Conservation (phyloP, 1,284 basidiomycete genomes). For the Mycena citricolor region DNA sequence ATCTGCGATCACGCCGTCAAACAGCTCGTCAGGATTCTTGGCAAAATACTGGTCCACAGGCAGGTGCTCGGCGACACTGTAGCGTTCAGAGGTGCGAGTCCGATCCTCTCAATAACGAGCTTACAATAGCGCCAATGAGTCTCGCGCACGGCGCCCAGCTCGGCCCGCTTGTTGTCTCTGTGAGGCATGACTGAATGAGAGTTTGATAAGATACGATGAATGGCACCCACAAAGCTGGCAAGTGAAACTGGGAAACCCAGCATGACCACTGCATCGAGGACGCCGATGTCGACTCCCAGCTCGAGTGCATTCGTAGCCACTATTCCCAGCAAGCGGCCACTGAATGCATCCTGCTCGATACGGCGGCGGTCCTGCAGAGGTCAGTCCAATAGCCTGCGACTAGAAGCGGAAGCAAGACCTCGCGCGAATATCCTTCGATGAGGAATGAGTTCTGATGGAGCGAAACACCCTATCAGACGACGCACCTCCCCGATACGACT, state of each 20-base stretch:
- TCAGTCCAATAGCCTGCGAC: not conserved
- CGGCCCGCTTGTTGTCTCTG: constrained; percentile 88
- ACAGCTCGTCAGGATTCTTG: constrained; percentile 70
- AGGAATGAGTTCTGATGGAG: constrained; percentile 4
- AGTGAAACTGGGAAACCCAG: constrained; percentile 82
- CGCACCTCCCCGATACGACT: constrained; percentile 82
- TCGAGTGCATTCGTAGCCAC: constrained; percentile 92
- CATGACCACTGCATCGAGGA: constrained; percentile 87
- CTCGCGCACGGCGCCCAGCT: constrained; percentile 80
- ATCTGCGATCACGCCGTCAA: constrained; percentile 61
- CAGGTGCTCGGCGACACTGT: constrained; percentile 62
- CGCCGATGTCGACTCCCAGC: constrained; percentile 89
- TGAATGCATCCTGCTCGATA: constrained; percentile 87
- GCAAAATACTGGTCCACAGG: constrained; percentile 83
- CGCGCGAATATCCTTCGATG: constrained; percentile 39
- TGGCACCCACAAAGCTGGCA: constrained; percentile 66
- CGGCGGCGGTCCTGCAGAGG: constrained; percentile 68
- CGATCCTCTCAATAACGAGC: not conserved
- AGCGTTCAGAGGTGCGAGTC: too few species aligned
- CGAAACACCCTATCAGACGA: not conserved
- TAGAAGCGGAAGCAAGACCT: too few species aligned
- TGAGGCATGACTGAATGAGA: constrained; percentile 1
- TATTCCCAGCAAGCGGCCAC: constrained; percentile 79
- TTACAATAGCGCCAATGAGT: constrained; percentile 74
- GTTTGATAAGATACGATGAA: not conserved